Evolutionary conservation across 2,329 filamentous ascomycete species (phyloP), one percentile per base, ranked within the genome.

Genomic region (Epichloe scottii): DNA sequence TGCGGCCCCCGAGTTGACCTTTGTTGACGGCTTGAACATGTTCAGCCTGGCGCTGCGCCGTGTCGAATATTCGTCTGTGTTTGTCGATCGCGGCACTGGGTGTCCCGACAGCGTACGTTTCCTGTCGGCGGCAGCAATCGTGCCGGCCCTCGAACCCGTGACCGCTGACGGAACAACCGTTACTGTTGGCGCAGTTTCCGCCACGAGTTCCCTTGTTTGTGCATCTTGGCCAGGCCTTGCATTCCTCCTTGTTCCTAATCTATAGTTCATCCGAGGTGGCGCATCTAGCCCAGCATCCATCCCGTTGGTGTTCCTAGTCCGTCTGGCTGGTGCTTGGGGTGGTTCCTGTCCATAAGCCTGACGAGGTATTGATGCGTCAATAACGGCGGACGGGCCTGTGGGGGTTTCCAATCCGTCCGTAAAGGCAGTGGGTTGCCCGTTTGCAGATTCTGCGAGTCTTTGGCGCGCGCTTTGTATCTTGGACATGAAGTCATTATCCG

Each of bases 41-140:
- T 79, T 80, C 41, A 90, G 73, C 53, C 87, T 77, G 19, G 84
- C 83, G 61, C 87, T 90, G 58, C 87, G 77, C 60, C 87, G 75
- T 57, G 77, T 68, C 8, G 56, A 75, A 40, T 79, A 77, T 58
- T 89, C 85, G 54, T 82, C 77, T 4, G 68, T 65, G 49, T 77
- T 79, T 44, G 65, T 59, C 49, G 71, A 75, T 58, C 68, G 58
- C 63, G 71, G 77, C 46, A 78, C 78, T 14, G 77, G 78, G 58
- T 95, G 88, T 4, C 91, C 91, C 40, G 91, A 95, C n/a, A 95
- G 79, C 1, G 89, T 96, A 58, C 91, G 82, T 70, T 96, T 97
- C 64, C 89, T 81, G 54, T 90, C 87, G 14, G 74, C 68, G 4
- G 70, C 72, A 19, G 74, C 65, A 55, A 72, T 62, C 17, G 71